phyloP scores from a whole-genome alignment of 1,284 basidiomycete genomes.

The Fistulina hepatica region DNA sequence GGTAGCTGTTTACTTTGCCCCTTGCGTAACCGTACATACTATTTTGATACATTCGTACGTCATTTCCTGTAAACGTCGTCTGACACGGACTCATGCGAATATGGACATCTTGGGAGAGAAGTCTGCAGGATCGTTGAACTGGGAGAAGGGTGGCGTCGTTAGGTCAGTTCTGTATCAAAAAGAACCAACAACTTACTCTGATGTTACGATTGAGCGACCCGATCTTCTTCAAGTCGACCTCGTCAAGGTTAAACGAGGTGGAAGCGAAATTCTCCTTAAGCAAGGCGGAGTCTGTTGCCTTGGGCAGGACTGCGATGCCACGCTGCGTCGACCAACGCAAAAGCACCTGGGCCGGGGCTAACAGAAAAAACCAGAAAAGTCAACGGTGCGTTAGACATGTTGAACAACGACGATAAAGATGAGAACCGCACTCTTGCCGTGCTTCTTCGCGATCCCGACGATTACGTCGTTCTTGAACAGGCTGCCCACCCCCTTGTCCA shows the following conservation, averaged over 20 bases:
- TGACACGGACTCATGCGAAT: conserved; percentile 63
- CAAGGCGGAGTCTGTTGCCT: conserved; percentile 47
- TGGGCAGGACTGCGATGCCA: conserved; percentile 63
- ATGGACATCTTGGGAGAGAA: conserved; percentile 55
- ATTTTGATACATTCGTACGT: too few relatives aligned
- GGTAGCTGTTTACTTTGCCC: too few relatives aligned
- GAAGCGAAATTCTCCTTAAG: conserved; percentile 51
- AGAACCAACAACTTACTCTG: conserved; percentile 23
- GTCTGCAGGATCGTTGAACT: conserved; percentile 63
- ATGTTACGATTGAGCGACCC: conserved; percentile 53
- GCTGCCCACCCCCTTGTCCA: conserved; percentile 36
- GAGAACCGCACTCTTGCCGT: conserved; percentile 44
- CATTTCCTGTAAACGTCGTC: too few relatives aligned
- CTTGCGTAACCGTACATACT: too few relatives aligned
- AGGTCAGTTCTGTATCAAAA: too few relatives aligned
- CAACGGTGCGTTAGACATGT: neutral
- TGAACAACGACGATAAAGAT: neutral
- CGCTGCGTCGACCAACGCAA: conserved; percentile 72
- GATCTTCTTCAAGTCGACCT: conserved; percentile 50
- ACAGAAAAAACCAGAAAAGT: conserved; percentile 1
- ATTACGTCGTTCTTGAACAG: conserved; percentile 45
- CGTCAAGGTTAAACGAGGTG: conserved; percentile 46
- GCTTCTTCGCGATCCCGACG: conserved; percentile 34
- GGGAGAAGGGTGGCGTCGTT: conserved; percentile 4
- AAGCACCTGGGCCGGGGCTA: conserved; percentile 38